Base-by-base conservation (phyloP, 306 rosid genomes). In the Rosa rugosa region DNA sequence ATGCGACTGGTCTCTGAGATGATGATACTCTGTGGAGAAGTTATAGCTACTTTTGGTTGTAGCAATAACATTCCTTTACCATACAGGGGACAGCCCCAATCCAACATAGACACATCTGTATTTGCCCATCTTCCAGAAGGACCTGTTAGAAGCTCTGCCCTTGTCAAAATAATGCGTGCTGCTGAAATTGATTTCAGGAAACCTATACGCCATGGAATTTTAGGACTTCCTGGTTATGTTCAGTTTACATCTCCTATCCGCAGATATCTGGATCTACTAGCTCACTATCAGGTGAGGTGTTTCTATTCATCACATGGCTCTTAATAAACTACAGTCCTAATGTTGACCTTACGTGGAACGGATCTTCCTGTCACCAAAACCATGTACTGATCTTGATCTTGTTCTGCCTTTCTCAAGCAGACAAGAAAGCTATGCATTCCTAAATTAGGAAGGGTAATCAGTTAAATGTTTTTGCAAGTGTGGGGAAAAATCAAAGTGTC, bases 231-330 rank as follows among this genome's bases (percentile, higher is more conserved):
- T 75, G 97, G 97, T 77, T 91, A 93, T 60, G 99, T 96, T 79
- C 98, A 96, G 81, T 96, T 96, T 86, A 96, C 99, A 69, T 96
- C 99, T 83, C 99, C 99, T 79, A 96, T 95, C 80, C 92, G 99
- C 25, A 87, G 99, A 89, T 96, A 96, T 90, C 57, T 93, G 88
- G 98, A 96, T 87, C 93, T 96, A 80, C 92, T 93, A 73, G 94
- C 99, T 71, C 99, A 93, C 86, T 93, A 93, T 88, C 99, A 96
- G 92, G 99, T 88, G 54, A 59, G 73, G 69, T 72, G 27, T 76
- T 47, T 80, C 75, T 18, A 6, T 42, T 59, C 78, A 74, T 80
- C 80, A 45, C 5, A 25, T 79, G 49, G 50, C n/a, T 65, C 38
- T 31, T 54, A 36, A 57, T 74, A 69, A 73, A 79, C 68, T 73